phyloP scores from a whole-genome alignment of 2,329 filamentous ascomycete species.

The Zalaria obscura region DNA sequence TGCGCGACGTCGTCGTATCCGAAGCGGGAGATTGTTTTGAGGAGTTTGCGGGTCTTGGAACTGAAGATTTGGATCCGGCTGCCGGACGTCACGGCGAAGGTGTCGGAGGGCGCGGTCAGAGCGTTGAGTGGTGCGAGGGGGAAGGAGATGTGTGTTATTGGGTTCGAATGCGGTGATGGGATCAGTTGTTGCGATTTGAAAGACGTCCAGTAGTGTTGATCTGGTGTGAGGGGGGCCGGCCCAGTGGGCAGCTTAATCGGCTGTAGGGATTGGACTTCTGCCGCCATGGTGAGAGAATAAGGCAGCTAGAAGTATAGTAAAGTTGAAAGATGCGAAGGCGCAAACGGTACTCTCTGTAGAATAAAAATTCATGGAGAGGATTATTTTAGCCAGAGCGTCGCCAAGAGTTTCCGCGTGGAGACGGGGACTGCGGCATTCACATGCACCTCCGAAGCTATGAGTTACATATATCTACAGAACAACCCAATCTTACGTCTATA shows the following conservation, averaged over 20 bases:
- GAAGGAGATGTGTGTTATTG: constrained; percentile 80
- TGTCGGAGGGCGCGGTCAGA: constrained; percentile 38
- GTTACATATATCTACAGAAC: too few relatives aligned
- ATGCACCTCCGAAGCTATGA: too few relatives aligned
- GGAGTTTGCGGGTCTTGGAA: constrained; percentile 73
- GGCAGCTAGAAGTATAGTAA: too few relatives aligned
- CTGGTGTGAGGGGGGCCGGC: constrained; percentile 70
- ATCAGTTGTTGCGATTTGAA: constrained; percentile 88
- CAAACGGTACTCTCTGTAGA: too few relatives aligned
- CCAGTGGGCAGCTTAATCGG: constrained; percentile 72
- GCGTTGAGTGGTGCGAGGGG: constrained; percentile 35
- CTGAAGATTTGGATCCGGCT: constrained; percentile 90
- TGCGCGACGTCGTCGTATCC: constrained; percentile 66
- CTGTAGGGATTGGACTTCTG: constrained; percentile 66
- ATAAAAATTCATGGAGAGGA: too few relatives aligned
- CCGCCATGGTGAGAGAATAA: constrained; percentile 50
- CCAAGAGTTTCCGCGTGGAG: too few relatives aligned
- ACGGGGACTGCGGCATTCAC: too few relatives aligned
- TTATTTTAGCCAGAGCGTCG: too few relatives aligned
- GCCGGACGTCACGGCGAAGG: constrained; percentile 89
- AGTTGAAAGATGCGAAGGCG: too few relatives aligned
- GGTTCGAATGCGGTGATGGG: constrained; percentile 78
- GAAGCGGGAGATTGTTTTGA: constrained; percentile 91
- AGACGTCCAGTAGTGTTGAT: constrained; percentile 91
- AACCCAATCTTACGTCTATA: too few relatives aligned